phyloP scores from a whole-genome alignment of 768 basidiomycete genomes.

The Lactarius sp. region DNA sequence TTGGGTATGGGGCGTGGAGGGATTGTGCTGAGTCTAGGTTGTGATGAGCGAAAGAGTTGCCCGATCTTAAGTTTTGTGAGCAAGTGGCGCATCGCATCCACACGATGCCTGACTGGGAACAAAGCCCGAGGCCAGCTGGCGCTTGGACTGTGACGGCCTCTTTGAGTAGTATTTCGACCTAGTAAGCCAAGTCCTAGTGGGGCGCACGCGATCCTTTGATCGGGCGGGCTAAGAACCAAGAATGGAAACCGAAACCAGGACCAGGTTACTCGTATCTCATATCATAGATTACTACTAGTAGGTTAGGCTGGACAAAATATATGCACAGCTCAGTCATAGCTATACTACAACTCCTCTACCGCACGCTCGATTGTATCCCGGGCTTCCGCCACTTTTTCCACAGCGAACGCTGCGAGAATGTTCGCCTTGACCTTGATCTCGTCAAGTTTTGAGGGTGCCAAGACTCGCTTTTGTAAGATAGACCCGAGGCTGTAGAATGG shows the following conservation, averaged over 20 bases:
- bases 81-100: not conserved
- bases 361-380: conserved; percentile 28
- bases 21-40: not conserved
- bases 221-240: too few species aligned
- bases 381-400: conserved; percentile 32
- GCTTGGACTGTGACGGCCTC: not conserved
- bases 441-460: conserved; percentile 77
- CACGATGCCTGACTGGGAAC: too few species aligned
- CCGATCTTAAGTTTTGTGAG: not conserved
- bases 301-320: not conserved
- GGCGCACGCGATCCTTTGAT: not conserved
- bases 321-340: not conserved
- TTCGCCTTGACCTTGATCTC: conserved; percentile 93
- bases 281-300: not conserved
- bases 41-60: not conserved
- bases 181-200: not conserved
- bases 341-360: conserved; percentile 25
- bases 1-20: not conserved
- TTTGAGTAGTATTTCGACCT: not conserved
- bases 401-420: conserved; percentile 62
- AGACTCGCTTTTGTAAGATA: conserved; percentile 73
- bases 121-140: not conserved
- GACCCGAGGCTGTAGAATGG: conserved; percentile 51
- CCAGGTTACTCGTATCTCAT: too few species aligned
- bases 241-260: not conserved